Base-by-base conservation (phyloP, 2,329 filamentous ascomycete species). In the Alternaria burnsii region DNA sequence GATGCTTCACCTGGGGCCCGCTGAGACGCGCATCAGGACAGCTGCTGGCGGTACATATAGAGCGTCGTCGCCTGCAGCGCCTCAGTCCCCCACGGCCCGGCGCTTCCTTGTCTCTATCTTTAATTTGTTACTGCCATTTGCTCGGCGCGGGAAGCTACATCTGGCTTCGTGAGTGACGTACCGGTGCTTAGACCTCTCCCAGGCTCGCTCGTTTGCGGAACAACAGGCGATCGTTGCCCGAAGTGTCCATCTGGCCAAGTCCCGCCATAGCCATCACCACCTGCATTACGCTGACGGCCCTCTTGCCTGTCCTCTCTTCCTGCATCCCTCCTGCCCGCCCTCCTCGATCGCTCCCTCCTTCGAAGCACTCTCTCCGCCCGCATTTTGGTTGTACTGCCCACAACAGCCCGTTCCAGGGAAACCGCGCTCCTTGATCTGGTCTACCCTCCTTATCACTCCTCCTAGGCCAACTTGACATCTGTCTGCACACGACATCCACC, bases 341-440 rank as follows among this genome's bases (percentile, higher is more conserved):
- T 46, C 58, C 65, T 63, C 72, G 55, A 73, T 75, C 74, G 74
- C 76, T 77, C 72, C 72, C 71, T 77, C 76, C 71, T 77, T 77
- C 73, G 66, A 63, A 70, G 69, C 76, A 70, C 72, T 76, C 76
- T 65, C 73, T 77, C 73, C 69, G 54, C 62, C 73, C 67, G 63
- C 66, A 67, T 73, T 71, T 64, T 71, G 72, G 67, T 69, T 63
- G 67, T 70, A 68, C 59, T 67, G 63, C 61, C 66, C 52, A 65
- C 62, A 62, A 62, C 74, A 57, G 59, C 72, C 71, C 73, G 60
- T 62, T 52, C 69, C 66, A 71, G 74, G 76, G 76, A 78, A 78
- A 67, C 72, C 71, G 74, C 70, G 65, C 76, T 77, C 75, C 74
- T 77, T 78, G 72, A 74, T 70, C 68, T 70, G 70, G 66, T 63